Conservation (phyloP, 805 yeast species). For the Blastobotrys mokoenaii region DNA sequence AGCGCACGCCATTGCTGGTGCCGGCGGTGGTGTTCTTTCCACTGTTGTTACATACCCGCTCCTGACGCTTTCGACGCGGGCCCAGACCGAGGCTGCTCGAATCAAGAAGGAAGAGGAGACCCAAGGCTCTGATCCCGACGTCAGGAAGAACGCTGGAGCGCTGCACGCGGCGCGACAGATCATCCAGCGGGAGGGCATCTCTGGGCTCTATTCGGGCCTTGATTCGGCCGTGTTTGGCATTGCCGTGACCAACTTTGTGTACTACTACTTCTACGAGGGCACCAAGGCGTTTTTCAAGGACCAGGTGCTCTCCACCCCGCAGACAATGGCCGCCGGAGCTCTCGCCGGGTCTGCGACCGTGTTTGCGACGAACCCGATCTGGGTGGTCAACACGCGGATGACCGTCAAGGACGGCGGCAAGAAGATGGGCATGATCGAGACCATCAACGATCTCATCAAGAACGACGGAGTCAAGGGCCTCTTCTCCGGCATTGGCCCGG, state of each 20-base stretch:
- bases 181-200: constrained; percentile 49
- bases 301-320: constrained; percentile 39
- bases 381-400: constrained; percentile 92
- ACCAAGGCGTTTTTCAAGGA: constrained; percentile 31
- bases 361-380: constrained; percentile 75
- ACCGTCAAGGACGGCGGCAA: constrained; percentile 42
- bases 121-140: constrained; percentile 10
- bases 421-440: constrained; percentile 43
- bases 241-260: constrained; percentile 76
- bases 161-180: constrained; percentile 39
- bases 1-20: constrained; percentile 92
- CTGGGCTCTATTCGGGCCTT: constrained; percentile 74
- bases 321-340: constrained; percentile 70
- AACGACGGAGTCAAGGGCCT: constrained; percentile 65
- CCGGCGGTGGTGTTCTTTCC: constrained; percentile 84
- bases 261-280: constrained; percentile 84
- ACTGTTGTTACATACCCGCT: constrained; percentile 86
- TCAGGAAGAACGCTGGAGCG: constrained; percentile 18
- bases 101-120: constrained; percentile 17
- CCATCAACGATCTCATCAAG: constrained; percentile 53
- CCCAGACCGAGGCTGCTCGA: constrained; percentile 54
- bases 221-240: constrained; percentile 85
- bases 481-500: constrained; percentile 83
- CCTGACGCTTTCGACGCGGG: constrained; percentile 77
- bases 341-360: constrained; percentile 84